Percentiles rank a stretch among this genome's conserved stretches.
These are phyloP conservation scores for Sarcomyxa edulis DNA, from an alignment of 768 basidiomycete genomes.

Conservation along the genomic window DNA sequence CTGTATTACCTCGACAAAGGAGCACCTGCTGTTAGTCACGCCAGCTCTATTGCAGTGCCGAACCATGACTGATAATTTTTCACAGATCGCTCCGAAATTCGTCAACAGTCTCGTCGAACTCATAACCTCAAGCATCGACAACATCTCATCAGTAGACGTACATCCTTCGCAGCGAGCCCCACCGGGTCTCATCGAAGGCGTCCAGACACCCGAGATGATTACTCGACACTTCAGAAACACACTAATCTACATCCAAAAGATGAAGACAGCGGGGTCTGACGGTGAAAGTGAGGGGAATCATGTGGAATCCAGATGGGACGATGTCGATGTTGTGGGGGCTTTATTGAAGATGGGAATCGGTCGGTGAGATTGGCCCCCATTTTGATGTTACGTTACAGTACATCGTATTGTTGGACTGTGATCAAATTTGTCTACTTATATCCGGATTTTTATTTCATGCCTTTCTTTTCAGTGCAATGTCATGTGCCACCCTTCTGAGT, in stretches of 20 bases:
- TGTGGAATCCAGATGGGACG: slow-evolving; percentile 65
- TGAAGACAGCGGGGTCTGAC: slow-evolving; percentile 48
- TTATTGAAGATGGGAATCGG: slow-evolving; percentile 83
- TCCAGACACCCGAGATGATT: slow-evolving; percentile 92
- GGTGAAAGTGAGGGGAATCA: slow-evolving; percentile 12
- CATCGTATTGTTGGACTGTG: no score
- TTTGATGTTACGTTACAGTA: no score
- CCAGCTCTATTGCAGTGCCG: neutral
- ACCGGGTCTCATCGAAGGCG: slow-evolving; percentile 86
- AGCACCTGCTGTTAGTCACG: slow-evolving; percentile 78
- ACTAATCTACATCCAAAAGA: slow-evolving; percentile 71
- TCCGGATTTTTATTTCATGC: no score
- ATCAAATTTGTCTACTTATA: no score
- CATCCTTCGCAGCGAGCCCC: slow-evolving; percentile 86
- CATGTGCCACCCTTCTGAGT: no score
- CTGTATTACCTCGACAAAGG: slow-evolving; percentile 94
- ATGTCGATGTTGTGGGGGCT: slow-evolving; percentile 86
- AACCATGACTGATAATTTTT: slow-evolving; percentile 2
- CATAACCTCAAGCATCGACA: slow-evolving; percentile 92
- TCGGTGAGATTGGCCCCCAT: slow-evolving; percentile 42
- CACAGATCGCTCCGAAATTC: slow-evolving; percentile 88
- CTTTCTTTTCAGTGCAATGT: no score
- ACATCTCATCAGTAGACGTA: slow-evolving; percentile 79
- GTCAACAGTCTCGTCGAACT: slow-evolving; percentile 95
- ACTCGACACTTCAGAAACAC: slow-evolving; percentile 91